Base-by-base conservation (phyloP, 805 yeast species). In the Scheffersomyces amazonensis region DNA sequence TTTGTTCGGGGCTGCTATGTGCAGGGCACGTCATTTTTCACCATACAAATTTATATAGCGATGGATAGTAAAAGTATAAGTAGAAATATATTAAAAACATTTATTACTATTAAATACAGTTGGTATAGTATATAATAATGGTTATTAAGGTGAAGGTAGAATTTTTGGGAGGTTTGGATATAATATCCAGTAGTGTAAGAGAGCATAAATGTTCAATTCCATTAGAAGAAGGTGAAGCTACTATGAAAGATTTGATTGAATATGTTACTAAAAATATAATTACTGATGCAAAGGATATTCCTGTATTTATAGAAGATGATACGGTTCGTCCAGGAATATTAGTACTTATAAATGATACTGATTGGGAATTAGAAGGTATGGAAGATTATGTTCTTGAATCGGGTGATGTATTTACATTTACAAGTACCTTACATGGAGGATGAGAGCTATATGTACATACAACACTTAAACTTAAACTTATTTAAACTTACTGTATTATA, bases 401-500 rank as follows among this genome's bases (percentile, higher is more conserved):
- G 34, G 82, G 85, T 10, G 99, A 91, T 59, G 71, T 78, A 16
- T 74, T 91, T 28, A 80, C 95, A 2, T 91, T 91, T 53, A 91
- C 97, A 1, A 85, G 95, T 30, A 93, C 99, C 3, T 67, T 91
- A 43, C 99, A 91, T 52, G 99, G 99, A 4, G 99, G 99, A 33
- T 91, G 56, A 53, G 10, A 13, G 12, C 9, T 23, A 4, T 9
- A n/a, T 27, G 17, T 27, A 27, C 17, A 27, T 27, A 15, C 17
- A 24, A n/a, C n/a, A n/a, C n/a, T n/a, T n/a, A n/a, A n/a, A 28
- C 13, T 8, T 28, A n/a, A 28, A n/a, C 13, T n/a, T 31, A 15
- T 12, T 16, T 20, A n/a, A 22, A 15, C 17, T 19, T 11, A 17
- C 22, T 35, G 32, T 13, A 25, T 15, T 18, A 17, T 24, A 30